Conservation (phyloP, 192 early-diverging fungal genomes). For the Dissophora ornata region DNA sequence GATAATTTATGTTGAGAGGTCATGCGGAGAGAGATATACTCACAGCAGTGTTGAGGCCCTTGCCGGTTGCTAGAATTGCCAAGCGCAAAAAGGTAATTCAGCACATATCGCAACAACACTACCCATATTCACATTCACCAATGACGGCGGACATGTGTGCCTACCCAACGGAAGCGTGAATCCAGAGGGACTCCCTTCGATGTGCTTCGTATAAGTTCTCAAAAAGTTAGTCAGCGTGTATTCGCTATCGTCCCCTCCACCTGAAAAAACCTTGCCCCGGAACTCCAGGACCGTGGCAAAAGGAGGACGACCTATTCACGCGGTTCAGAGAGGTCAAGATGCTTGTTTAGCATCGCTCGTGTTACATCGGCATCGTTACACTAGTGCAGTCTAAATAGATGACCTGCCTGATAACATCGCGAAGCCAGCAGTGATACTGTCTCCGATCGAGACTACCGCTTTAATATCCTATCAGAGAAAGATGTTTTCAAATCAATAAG, state of each 20-base stretch:
- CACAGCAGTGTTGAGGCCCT: slow-evolving; percentile 64
- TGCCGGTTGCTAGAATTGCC: slow-evolving; percentile 50
- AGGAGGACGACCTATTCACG: slow-evolving; percentile 59
- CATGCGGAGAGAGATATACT: slow-evolving; percentile 1
- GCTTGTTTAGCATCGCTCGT: too few relatives aligned
- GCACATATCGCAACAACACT: too few relatives aligned
- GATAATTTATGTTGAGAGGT: not conserved
- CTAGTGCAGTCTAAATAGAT: not conserved
- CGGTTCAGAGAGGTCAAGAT: too few relatives aligned
- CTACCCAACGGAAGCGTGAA: slow-evolving; percentile 56
- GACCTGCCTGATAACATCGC: slow-evolving; percentile 60
- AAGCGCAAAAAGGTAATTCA: not conserved
- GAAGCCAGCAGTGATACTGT: slow-evolving; percentile 68
- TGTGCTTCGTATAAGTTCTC: slow-evolving; percentile 30
- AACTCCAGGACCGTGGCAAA: slow-evolving; percentile 61
- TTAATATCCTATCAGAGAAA: slow-evolving; percentile 59
- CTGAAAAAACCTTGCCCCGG: slow-evolving; percentile 65
- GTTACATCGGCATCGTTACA: not conserved
- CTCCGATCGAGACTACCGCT: slow-evolving; percentile 61
- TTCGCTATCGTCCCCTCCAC: slow-evolving; percentile 61
- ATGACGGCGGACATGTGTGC: slow-evolving; percentile 10
- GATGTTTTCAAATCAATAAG: too few relatives aligned
- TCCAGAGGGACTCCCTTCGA: slow-evolving; percentile 56
- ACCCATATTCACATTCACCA: too few relatives aligned
- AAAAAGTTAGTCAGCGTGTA: slow-evolving; percentile 62